phyloP scores from a whole-genome alignment of 192 early-diverging fungal genomes.

The Piromyces sp. region DNA sequence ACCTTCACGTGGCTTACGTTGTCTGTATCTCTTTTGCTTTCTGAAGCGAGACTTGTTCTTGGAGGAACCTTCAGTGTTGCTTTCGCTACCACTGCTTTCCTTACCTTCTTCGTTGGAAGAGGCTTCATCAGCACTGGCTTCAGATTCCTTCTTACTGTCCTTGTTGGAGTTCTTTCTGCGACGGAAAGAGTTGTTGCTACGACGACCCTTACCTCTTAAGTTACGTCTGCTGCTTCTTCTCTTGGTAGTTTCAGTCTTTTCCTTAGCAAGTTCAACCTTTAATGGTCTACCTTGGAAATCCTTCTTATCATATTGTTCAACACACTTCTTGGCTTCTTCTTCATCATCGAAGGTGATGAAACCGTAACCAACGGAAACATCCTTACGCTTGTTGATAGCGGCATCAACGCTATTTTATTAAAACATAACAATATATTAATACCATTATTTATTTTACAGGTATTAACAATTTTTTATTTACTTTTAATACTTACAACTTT shows the following conservation, averaged over 20 bases:
- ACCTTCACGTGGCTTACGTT: constrained; percentile 2
- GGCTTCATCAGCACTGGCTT: neutral
- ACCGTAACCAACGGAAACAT: constrained; percentile 80
- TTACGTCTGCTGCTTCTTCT: constrained; percentile 1
- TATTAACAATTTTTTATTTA: too few relatives aligned
- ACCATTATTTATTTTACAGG: too few relatives aligned
- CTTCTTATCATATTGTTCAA: constrained; percentile 40
- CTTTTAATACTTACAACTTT: constrained; percentile 46
- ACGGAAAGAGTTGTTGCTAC: constrained; percentile 3
- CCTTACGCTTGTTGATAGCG: constrained; percentile 59
- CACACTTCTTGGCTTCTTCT: constrained; percentile 47
- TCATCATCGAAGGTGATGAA: constrained; percentile 71
- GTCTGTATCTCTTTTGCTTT: neutral
- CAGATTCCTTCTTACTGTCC: neutral
- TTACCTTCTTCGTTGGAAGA: neutral
- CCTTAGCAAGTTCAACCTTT: constrained; percentile 77
- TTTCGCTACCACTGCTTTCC: neutral
- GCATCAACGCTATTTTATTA: constrained; percentile 41
- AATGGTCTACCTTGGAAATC: constrained; percentile 46
- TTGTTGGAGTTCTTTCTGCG: neutral
- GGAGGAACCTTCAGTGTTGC: constrained; percentile 10
- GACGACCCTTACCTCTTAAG: constrained; percentile 4
- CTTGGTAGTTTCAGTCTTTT: constrained; percentile 14
- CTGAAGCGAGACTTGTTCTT: neutral
- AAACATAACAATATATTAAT: too few relatives aligned